phyloP scores from a whole-genome alignment of 768 basidiomycete genomes.

The Mycena rebaudengoi region DNA sequence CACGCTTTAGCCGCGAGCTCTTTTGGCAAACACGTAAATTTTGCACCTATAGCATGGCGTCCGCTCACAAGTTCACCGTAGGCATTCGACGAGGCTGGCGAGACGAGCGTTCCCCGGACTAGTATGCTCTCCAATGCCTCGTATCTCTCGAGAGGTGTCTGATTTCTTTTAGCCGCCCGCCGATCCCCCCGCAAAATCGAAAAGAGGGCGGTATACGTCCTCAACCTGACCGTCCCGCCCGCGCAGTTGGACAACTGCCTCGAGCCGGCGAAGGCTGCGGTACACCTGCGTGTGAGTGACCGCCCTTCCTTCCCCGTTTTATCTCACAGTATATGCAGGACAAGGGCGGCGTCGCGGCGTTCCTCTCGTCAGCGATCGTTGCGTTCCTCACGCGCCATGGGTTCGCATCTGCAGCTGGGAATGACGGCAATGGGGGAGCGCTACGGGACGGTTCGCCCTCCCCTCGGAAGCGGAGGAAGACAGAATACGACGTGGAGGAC shows the following conservation, averaged over 20 bases:
- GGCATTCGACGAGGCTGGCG: slow-evolving; percentile 76
- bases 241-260: slow-evolving; percentile 78
- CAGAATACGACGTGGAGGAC: slow-evolving; percentile 40
- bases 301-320: not conserved
- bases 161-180: slow-evolving; percentile 54
- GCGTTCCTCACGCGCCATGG: slow-evolving; percentile 71
- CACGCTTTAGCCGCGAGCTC: slow-evolving; percentile 70
- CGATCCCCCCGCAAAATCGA: slow-evolving; percentile 84
- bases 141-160: slow-evolving; percentile 25
- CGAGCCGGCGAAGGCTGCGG: slow-evolving; percentile 76
- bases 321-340: slow-evolving; percentile 52
- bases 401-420: slow-evolving; percentile 50
- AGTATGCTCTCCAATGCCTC: slow-evolving; percentile 41
- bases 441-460: slow-evolving; percentile 38
- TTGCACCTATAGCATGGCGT: not conserved
- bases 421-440: slow-evolving; percentile 19
- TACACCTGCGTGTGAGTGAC: slow-evolving; percentile 76
- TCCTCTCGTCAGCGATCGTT: slow-evolving; percentile 67
- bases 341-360: slow-evolving; percentile 57
- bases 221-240: slow-evolving; percentile 76
- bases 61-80: slow-evolving; percentile 35
- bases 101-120: slow-evolving; percentile 53
- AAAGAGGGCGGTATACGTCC: slow-evolving; percentile 83
- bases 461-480: slow-evolving; percentile 62
- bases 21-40: slow-evolving; percentile 74